Base-by-base conservation (phyloP, 106 monocot species). In the Allium fistulosum region DNA sequence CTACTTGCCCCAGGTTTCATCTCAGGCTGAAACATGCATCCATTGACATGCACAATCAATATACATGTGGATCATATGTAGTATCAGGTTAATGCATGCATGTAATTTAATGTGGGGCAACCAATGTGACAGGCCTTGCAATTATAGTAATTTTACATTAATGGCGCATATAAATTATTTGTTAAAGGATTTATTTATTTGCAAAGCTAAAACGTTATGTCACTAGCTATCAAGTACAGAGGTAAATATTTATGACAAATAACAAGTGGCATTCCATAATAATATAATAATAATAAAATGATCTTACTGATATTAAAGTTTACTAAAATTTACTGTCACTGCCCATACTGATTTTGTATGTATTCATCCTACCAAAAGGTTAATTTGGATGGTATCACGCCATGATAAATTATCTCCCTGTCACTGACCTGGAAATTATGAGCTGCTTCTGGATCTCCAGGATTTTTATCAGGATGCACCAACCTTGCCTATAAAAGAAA, bases 381-480 rank as follows among this genome's bases (percentile, higher is more conserved):
- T 22, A 22, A 22, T 22, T 22, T 22, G 22, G 22, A 22, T 1
- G 11, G 13, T 60, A 60, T 17, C 7, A 26, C 60, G 11, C 22
- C 18, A 26, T 45, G 45, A 37, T 11, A 45, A 62, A 63, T 7
- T 2, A 46, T 13, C 3, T 49, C 49, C 7, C 49, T 65, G 49
- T 49, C 51, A 6, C 65, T 17, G 10, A 94, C 94, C 87, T 94
- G 90, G 75, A 94, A 94, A 61, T 94, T 94, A 46, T 81, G 57
- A 67, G 94, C 94, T 69, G 94, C 94, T 71, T 78, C 63, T 16
- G 90, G 90, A 79, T 94, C 82, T 74, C 87, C 94, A 65, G 73
- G 73, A 73, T 73, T 73, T 73, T 73, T 73, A 73, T 73, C 73
- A 16, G 65, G 73, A 46, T 66, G 74, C 57, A 74, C 74, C 63